A percentile compares a stretch with the other conserved stretches of the same genome.
These are phyloP conservation scores for Wickerhamiella allomyrinae DNA, from an alignment of 805 yeast species.

Conservation along the genomic window DNA sequence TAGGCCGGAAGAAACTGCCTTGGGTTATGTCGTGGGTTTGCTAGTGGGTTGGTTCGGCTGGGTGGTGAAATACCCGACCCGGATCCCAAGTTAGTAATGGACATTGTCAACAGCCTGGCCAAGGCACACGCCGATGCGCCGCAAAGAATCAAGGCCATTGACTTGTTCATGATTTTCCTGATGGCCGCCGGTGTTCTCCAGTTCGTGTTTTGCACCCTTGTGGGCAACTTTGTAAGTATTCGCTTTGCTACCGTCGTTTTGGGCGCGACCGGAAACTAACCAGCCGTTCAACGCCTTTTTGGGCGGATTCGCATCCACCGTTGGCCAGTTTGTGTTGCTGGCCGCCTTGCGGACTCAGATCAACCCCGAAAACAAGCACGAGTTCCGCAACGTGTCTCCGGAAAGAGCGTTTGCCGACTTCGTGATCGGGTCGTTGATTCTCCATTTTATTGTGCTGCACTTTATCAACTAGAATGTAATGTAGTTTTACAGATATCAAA, in stretches of 20 bases:
- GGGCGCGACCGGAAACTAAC: not conserved
- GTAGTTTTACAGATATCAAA: not conserved
- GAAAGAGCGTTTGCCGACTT: constrained; percentile 77
- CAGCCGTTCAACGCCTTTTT: constrained; percentile 91
- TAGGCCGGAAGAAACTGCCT: no score
- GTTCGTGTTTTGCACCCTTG: constrained; percentile 56
- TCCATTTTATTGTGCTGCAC: constrained; percentile 82
- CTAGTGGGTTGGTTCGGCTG: no score
- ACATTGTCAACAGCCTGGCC: constrained; percentile 15
- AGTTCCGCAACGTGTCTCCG: constrained; percentile 33
- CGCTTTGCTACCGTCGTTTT: not conserved
- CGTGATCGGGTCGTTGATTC: constrained; percentile 67
- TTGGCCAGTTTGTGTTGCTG: constrained; percentile 88
- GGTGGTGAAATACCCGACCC: no score
- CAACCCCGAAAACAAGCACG: constrained; percentile 26
- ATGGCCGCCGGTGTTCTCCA: constrained; percentile 66
- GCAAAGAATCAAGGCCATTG: constrained; percentile 44
- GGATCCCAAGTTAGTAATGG: constrained; percentile 10
- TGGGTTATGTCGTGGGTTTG: no score
- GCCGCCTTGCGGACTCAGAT: constrained; percentile 57
- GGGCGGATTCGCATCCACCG: constrained; percentile 83
- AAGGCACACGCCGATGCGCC: constrained; percentile 19
- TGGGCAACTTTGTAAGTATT: constrained; percentile 53
- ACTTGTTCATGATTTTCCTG: constrained; percentile 58
- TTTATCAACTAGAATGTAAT: constrained; percentile 56